phyloP scores from a whole-genome alignment of 352 stramenopile genomes.

The Lagenidium giganteum region DNA sequence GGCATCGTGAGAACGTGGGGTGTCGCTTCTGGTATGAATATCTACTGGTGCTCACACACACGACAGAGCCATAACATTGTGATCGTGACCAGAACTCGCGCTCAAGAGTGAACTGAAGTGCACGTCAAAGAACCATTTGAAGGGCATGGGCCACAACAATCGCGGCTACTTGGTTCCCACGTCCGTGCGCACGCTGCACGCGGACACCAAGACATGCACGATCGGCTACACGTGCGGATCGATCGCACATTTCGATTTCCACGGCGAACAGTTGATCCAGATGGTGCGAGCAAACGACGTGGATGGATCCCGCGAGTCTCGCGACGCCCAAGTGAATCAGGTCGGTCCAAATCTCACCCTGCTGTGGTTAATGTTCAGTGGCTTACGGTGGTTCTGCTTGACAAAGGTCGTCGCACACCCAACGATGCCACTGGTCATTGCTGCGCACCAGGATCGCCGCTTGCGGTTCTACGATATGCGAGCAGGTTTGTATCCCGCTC shows the following conservation, averaged over 20 bases:
- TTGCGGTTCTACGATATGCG: slow-evolving; percentile 76
- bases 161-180: slow-evolving; percentile 55
- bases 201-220: slow-evolving; percentile 58
- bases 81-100: slow-evolving; percentile 40
- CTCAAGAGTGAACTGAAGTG: slow-evolving; percentile 75
- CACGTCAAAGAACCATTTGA: slow-evolving; percentile 32
- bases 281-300: slow-evolving; percentile 48
- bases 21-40: slow-evolving; percentile 54
- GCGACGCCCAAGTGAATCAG: slow-evolving; percentile 80
- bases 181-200: slow-evolving; percentile 48
- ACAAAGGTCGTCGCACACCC: too few relatives aligned
- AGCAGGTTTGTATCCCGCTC: slow-evolving; percentile 27
- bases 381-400: too few relatives aligned
- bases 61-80: too few relatives aligned
- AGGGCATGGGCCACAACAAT: slow-evolving; percentile 46
- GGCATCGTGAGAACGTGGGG: slow-evolving; percentile 77
- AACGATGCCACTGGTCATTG: slow-evolving; percentile 69
- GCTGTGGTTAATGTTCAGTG: too few relatives aligned
- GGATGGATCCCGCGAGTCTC: slow-evolving; percentile 31
- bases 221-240: slow-evolving; percentile 57
- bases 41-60: too few relatives aligned
- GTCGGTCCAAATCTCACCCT: too few relatives aligned
- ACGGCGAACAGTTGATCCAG: slow-evolving; percentile 63
- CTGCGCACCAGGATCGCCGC: slow-evolving; percentile 62
- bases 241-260: slow-evolving; percentile 55